Conservation (phyloP, 2,329 filamentous ascomycete genomes). For the Ceratocystiopsis sp. region DNA sequence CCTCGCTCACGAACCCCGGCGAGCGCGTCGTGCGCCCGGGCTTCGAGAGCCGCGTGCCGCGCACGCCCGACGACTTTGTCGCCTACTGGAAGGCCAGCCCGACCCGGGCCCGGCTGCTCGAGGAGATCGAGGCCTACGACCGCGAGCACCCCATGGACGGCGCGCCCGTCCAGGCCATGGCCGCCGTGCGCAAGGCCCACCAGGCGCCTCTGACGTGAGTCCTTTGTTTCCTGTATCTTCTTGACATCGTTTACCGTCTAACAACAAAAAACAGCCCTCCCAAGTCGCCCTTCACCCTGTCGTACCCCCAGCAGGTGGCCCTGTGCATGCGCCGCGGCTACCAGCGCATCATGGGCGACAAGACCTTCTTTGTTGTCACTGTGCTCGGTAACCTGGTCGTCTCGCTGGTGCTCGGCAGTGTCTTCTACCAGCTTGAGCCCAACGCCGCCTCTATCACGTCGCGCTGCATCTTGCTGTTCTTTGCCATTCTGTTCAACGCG, state of each 20-base stretch:
- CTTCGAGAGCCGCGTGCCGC: conserved; percentile 36
- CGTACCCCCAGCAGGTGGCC: conserved; percentile 53
- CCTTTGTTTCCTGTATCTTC: too few relatives aligned
- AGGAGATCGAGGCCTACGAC: conserved; percentile 38
- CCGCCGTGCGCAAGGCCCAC: conserved; percentile 31
- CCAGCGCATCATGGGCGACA: conserved; percentile 58
- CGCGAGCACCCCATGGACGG: conserved; percentile 33
- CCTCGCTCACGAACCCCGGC: conserved; percentile 55
- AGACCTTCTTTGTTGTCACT: conserved; percentile 51
- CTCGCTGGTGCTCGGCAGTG: conserved; percentile 5
- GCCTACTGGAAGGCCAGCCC: conserved; percentile 37
- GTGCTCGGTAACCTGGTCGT: conserved; percentile 53
- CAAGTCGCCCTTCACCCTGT: conserved; percentile 71
- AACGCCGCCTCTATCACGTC: conserved; percentile 27
- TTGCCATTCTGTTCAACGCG: conserved; percentile 72
- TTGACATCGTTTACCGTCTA: too few relatives aligned
- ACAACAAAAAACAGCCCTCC: conserved; percentile 18
- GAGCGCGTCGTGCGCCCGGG: conserved; percentile 52
- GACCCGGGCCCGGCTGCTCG: conserved; percentile 30
- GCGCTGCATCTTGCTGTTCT: conserved; percentile 68
- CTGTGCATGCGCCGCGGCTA: conserved; percentile 72
- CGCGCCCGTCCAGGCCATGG: conserved; percentile 35
- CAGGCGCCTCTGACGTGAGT: conserved; percentile 41
- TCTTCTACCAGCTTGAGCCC: conserved; percentile 4
- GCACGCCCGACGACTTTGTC: conserved; percentile 45